A percentile compares a stretch with the other conserved stretches of the same genome.
phyloP scores from a whole-genome alignment of 192 early-diverging fungal genomes.

The Mortierella hygrophila region DNA sequence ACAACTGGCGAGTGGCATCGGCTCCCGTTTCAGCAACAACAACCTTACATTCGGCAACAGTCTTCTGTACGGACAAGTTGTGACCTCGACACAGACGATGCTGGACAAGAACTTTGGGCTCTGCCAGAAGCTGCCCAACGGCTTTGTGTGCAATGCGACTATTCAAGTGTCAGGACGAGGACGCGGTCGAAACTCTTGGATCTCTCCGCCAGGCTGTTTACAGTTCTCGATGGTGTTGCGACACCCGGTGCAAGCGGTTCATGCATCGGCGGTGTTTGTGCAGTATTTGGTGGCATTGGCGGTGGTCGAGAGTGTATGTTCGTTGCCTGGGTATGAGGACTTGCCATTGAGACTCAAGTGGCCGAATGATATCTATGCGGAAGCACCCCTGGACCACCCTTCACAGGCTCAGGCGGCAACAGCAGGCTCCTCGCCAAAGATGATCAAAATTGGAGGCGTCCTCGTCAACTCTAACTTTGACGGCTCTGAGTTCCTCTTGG shows the following conservation, averaged over 20 bases:
- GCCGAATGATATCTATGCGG: conserved; percentile 97
- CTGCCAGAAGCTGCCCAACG: conserved; percentile 76
- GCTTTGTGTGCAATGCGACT: conserved; percentile 84
- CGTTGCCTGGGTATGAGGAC: conserved; percentile 79
- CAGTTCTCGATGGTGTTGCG: conserved; percentile 86
- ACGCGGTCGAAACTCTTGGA: conserved; percentile 95
- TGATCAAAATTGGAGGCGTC: conserved; percentile 91
- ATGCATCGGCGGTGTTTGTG: conserved; percentile 84
- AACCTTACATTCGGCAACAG: conserved; percentile 73
- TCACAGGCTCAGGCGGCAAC: conserved; percentile 25
- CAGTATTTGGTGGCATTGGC: conserved; percentile 94
- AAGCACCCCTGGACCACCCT: conserved; percentile 51
- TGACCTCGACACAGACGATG: conserved; percentile 93
- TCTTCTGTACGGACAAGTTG: conserved; percentile 83
- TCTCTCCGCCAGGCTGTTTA: conserved; percentile 93
- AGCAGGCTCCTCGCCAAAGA: conserved; percentile 25
- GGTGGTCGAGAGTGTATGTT: conserved; percentile 83
- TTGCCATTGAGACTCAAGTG: conserved; percentile 93
- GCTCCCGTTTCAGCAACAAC: conserved; percentile 33
- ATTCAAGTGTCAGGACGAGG: conserved; percentile 89
- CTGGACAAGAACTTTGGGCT: conserved; percentile 90
- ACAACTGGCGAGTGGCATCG: not conserved
- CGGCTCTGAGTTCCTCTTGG: conserved; percentile 78
- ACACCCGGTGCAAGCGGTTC: conserved; percentile 66
- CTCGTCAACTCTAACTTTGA: conserved; percentile 87